Evolutionary conservation across 1,284 basidiomycete genomes (phyloP), one percentile per base, ranked within the genome.

Genomic region (Pulveroboletus sp.): DNA sequence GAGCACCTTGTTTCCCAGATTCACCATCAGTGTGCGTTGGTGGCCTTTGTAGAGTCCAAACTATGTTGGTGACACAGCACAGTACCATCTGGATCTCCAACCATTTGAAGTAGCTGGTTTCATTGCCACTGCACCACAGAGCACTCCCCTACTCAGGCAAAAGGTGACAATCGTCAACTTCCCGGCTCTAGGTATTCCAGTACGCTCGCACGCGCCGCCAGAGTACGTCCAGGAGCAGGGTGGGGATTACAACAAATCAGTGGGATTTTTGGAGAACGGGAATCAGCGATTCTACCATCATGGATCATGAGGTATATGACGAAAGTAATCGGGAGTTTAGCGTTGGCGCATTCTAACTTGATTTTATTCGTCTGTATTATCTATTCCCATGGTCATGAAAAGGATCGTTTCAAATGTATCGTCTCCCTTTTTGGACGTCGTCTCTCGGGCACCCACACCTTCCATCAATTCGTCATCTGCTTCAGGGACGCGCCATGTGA

Each of bases 381-480:
- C 50, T 44, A 83, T 60, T 29, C 42, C 45, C 22, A 85, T 63
- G 1, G 69, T 64, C 82, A 87, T 83, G 53, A 92, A 67, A 42
- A 92, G 69, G 33, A 91, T 65, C 24, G 76, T 79, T 70, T 92
- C 89, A 60, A 91, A 91, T 4, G 81, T 82, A 51, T 89, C 87
- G 57, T 86, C 83, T 25, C 74, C 73, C 61, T 85, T 86, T n/a
- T 71, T 69, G 2, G 61, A 49, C 18, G 60, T 39, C 5, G 75
- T 79, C 2, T 77, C 80, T 52, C 66, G 60, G 14, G 83, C 81
- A 11, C 82, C 82, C 7, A 80, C 74, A 0, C 87, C 89, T 3
- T 69, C 69, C 40, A 90, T 69, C 53, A 91, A 70, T 38, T 83
- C 81, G 2, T 61, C 53, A 63, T 91, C 87, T 0, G 71, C 66